Conservation (phyloP, 1,139 yeast genomes). For the Sugiyamaella xylanicola region DNA sequence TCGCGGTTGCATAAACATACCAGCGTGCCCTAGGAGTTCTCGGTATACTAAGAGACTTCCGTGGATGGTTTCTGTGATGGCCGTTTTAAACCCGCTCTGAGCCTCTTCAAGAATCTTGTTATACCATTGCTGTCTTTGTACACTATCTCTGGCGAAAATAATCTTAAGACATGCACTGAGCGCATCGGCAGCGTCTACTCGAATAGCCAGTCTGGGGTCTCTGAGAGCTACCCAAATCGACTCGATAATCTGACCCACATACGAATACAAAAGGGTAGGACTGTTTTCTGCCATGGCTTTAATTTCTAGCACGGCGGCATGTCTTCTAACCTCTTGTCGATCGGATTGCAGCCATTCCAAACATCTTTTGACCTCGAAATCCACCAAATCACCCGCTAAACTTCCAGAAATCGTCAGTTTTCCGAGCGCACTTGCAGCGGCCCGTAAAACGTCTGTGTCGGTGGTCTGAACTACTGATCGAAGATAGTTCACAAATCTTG, state of each 20-base stretch:
- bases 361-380: slow-evolving; percentile 85
- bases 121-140: slow-evolving; percentile 73
- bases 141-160: slow-evolving; percentile 75
- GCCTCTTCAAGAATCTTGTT: slow-evolving; percentile 67
- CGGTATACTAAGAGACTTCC: slow-evolving; percentile 83
- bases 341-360: slow-evolving; percentile 88
- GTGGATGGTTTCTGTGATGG: slow-evolving; percentile 71
- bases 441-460: slow-evolving; percentile 80
- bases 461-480: slow-evolving; percentile 78
- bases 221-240: slow-evolving; percentile 86
- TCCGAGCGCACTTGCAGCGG: slow-evolving; percentile 86
- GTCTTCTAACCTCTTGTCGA: slow-evolving; percentile 80
- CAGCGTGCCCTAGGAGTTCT: slow-evolving; percentile 69
- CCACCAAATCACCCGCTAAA: slow-evolving; percentile 88
- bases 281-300: slow-evolving; percentile 85
- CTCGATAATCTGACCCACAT: slow-evolving; percentile 75
- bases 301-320: slow-evolving; percentile 85
- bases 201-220: slow-evolving; percentile 71
- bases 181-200: slow-evolving; percentile 84
- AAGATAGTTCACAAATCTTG: slow-evolving; percentile 85
- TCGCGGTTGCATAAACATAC: slow-evolving; percentile 67
- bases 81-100: slow-evolving; percentile 51
- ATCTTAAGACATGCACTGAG: slow-evolving; percentile 76
- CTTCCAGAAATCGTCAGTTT: slow-evolving; percentile 86
- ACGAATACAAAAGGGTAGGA: slow-evolving; percentile 79